Base-by-base conservation (phyloP, 2,329 filamentous ascomycete species). In the Hypoxylon sp. region DNA sequence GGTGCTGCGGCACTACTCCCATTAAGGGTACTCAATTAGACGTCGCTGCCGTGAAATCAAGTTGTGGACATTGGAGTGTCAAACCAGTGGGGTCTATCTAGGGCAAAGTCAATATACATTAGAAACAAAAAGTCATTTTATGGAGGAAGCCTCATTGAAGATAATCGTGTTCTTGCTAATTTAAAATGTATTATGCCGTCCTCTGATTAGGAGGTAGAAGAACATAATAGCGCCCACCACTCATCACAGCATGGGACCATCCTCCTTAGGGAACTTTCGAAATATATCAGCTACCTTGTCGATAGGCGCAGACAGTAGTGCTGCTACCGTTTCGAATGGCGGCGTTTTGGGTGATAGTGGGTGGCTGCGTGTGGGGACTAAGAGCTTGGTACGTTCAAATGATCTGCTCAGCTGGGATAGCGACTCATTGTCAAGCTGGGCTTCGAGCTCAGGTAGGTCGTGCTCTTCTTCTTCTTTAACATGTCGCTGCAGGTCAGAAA, bases 231-330 rank as follows among this genome's bases (percentile, higher is more conserved):
- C 39, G 14, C 39, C 8, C 9, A 31, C 17, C 14, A 37, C 14
- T 37, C 5, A 46, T 57, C 31, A 60, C 13, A 44, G 42, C 46
- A 58, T 59, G 3, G 60, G 55, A 1, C 55, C 42, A 3, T 67
- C 59, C 59, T 78, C 63, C 26, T 83, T 77, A 2, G 85, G 86
- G 71, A 88, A 90, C 74, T 84, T 86, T 19, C 84, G 78, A 69
- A 89, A 87, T 5, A 88, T 55, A 74, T 90, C 87, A 39, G 78
- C 78, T 33, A 90, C 67, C 65, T 82, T 83, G 74, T 90, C 88
- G 17, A 90, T 79, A 0, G 88, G 88, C 13, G 87, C 86, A 0
- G 84, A 78, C 75, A 90, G 67, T 22, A 90, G 71, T 0, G 85
- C 86, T 63, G 82, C 82, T 0, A 82, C 85, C 0, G 84, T 87